Evolutionary conservation across 2,329 filamentous ascomycete genomes (phyloP).

Genomic region (Dactylonectria estremocensis): DNA sequence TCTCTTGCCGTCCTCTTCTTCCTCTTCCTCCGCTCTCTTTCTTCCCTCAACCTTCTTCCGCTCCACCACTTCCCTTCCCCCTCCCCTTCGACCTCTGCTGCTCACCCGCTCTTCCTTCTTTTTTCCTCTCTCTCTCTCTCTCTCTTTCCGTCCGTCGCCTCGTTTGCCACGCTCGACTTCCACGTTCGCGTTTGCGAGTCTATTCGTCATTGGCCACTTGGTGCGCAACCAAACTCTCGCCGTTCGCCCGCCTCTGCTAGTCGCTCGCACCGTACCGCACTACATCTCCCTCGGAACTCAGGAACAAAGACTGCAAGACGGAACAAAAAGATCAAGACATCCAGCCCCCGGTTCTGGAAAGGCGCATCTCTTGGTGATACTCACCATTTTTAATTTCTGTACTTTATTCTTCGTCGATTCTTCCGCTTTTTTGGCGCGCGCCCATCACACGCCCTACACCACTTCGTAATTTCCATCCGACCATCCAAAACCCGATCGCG

Average conservation of each 20-base stretch:
- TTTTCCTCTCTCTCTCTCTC: slow-evolving; percentile 50
- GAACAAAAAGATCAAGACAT: slow-evolving; percentile 42
- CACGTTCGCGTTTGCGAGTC: slow-evolving; percentile 44
- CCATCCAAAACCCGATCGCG: slow-evolving; percentile 43
- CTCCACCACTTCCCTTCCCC: slow-evolving; percentile 53
- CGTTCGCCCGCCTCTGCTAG: slow-evolving; percentile 30
- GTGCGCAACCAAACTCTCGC: slow-evolving; percentile 9
- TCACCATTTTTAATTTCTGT: slow-evolving; percentile 48
- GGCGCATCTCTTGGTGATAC: slow-evolving; percentile 50
- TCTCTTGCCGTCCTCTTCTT: slow-evolving; percentile 48
- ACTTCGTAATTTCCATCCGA: slow-evolving; percentile 45
- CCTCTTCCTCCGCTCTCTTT: slow-evolving; percentile 51
- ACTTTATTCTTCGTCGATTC: slow-evolving; percentile 50
- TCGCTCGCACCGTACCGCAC: slow-evolving; percentile 34
- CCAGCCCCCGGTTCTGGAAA: slow-evolving; percentile 45
- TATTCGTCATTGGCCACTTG: slow-evolving; percentile 37
- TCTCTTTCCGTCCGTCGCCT: slow-evolving; percentile 48
- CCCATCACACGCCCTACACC: slow-evolving; percentile 30
- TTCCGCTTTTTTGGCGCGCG: slow-evolving; percentile 44
- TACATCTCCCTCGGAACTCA: slow-evolving; percentile 17
- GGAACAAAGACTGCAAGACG: slow-evolving; percentile 36
- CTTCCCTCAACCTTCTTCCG: slow-evolving; percentile 50
- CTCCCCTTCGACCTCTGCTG: slow-evolving; percentile 42
- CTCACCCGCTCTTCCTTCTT: slow-evolving; percentile 50
- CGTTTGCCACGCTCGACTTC: slow-evolving; percentile 43